phyloP scores from a whole-genome alignment of 257 asterid species.

The Primulina tabacum region DNA sequence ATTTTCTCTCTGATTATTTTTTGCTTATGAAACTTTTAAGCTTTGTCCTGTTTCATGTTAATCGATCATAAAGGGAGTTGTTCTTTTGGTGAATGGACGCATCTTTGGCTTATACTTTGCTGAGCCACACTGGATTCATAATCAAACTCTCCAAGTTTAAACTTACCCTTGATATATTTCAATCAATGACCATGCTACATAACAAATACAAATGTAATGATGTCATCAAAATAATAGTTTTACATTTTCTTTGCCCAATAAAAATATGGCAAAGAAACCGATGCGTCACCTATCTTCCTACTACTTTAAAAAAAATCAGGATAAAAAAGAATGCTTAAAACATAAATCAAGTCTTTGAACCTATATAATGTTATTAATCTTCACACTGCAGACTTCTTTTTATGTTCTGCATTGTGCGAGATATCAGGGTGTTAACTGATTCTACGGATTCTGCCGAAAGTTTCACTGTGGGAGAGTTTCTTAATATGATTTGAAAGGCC shows the following conservation, averaged over 20 bases:
- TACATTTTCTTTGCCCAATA: not conserved
- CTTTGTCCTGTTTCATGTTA: not conserved
- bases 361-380: constrained; percentile 31
- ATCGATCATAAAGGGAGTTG: not conserved
- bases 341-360: not conserved
- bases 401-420: constrained; percentile 61
- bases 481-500: constrained; percentile 62
- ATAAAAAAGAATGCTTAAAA: constrained; percentile 3
- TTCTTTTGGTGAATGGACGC: not conserved
- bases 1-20: not conserved
- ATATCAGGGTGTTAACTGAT: constrained; percentile 56
- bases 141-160: not conserved
- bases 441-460: constrained; percentile 55
- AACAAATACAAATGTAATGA: constrained; percentile 9
- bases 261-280: constrained; percentile 6
- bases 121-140: not conserved
- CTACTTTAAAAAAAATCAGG: constrained; percentile 12
- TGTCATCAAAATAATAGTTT: not conserved
- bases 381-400: constrained; percentile 71
- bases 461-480: constrained; percentile 48
- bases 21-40: not conserved
- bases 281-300: constrained; percentile 10
- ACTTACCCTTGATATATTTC: not conserved
- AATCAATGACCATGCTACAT: not conserved
- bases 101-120: no score